A percentile compares a stretch with the other conserved stretches of the same genome.
These are phyloP conservation scores for Trametopsis cervina DNA, from an alignment of 768 basidiomycete genomes.

Conservation along the genomic window DNA sequence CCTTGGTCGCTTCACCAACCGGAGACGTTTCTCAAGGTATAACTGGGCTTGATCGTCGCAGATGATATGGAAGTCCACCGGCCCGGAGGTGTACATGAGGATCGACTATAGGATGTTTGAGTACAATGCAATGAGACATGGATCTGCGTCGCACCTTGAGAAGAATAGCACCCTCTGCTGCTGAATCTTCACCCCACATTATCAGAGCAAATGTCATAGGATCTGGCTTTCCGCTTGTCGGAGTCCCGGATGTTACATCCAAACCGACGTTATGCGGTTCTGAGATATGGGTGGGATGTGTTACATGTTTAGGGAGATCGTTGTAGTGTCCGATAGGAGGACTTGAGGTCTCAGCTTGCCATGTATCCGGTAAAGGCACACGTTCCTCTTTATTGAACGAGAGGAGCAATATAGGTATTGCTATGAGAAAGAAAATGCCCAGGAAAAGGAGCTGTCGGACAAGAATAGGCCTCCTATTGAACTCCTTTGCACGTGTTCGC, in stretches of 20 bases:
- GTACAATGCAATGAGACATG: too few relatives aligned
- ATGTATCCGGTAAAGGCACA: not conserved
- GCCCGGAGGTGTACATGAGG: conserved; percentile 16
- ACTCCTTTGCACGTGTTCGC: conserved; percentile 9
- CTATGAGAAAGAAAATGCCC: not conserved
- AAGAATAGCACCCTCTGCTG: conserved; percentile 35
- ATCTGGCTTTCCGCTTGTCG: too few relatives aligned
- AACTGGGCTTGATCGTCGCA: conserved; percentile 37
- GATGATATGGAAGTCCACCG: conserved; percentile 23
- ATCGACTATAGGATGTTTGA: conserved; percentile 16
- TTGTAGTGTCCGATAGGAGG: not conserved
- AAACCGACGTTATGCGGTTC: not conserved
- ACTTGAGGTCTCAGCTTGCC: not conserved
- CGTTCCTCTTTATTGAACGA: not conserved
- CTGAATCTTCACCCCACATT: conserved; percentile 37
- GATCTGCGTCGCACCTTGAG: conserved; percentile 30
- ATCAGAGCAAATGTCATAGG: conserved; percentile 31
- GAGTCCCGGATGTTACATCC: not conserved
- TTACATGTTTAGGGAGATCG: not conserved
- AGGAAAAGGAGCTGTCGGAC: not conserved
- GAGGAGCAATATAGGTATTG: not conserved
- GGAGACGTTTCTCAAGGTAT: conserved; percentile 32
- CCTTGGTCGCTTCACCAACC: conserved; percentile 31
- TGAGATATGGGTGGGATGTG: not conserved
- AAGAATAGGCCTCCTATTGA: conserved; percentile 9